Conservation (phyloP, 225 moss, liverwort and hornwort species). For the Lunularia cruciata region DNA sequence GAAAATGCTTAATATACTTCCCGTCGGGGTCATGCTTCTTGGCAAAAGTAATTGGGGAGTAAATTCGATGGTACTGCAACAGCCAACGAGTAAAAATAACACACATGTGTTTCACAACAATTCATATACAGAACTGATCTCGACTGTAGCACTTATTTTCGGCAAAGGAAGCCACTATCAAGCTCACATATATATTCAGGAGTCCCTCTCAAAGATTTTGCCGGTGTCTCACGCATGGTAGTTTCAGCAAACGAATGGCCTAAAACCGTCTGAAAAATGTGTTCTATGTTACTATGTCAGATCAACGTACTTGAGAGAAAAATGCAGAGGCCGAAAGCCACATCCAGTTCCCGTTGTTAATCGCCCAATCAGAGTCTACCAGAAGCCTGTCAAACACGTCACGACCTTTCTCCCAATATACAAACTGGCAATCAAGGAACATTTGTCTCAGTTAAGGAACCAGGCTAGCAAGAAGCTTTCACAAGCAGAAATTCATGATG, state of each 20-base stretch:
- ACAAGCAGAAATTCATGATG: too few relatives aligned
- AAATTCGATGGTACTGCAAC: conserved; percentile 94
- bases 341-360: conserved; percentile 98
- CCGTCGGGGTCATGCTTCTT: conserved; percentile 95
- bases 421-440: conserved; percentile 51
- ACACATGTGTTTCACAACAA: neutral
- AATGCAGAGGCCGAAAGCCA: conserved; percentile 98
- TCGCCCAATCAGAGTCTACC: conserved; percentile 89
- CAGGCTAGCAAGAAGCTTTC: neutral
- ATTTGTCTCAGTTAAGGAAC: neutral
- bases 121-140: neutral
- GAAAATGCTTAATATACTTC: conserved; percentile 77
- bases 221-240: too few relatives aligned
- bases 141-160: too few relatives aligned
- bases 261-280: neutral
- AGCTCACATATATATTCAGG: too few relatives aligned
- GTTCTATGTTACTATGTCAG: too few relatives aligned
- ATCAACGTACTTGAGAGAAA: conserved; percentile 63
- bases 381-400: conserved; percentile 97
- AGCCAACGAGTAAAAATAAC: neutral
- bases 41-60: conserved; percentile 81
- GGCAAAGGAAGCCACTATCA: too few relatives aligned
- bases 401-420: conserved; percentile 96
- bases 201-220: too few relatives aligned
- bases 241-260: neutral